Evolutionary conservation across 1,139 yeast genomes (phyloP).

Genomic region (Protomyces inouyei): DNA sequence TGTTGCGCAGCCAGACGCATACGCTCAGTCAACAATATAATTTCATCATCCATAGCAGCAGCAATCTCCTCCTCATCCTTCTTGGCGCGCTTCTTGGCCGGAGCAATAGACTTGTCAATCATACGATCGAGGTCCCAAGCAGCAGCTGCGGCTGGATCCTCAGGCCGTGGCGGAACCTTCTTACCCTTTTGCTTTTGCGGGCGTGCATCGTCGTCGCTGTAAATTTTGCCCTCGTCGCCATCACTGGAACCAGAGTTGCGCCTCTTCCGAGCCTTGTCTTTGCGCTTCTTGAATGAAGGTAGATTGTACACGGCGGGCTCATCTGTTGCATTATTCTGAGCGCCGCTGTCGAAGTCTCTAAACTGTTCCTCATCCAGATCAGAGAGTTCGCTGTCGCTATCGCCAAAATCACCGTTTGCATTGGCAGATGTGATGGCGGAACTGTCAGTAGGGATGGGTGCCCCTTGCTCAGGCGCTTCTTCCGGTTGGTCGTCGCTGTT

Average conservation of each 20-base stretch:
- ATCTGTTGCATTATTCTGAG: conserved; percentile 32
- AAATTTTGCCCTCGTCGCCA: conserved; percentile 34
- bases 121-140: conserved; percentile 76
- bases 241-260: conserved; percentile 34
- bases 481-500: neutral
- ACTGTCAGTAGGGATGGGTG: neutral
- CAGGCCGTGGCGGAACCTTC: conserved; percentile 19
- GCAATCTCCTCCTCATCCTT: conserved; percentile 88
- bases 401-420: conserved; percentile 29
- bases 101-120: conserved; percentile 70
- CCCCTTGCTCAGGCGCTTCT: neutral
- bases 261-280: conserved; percentile 32
- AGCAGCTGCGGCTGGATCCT: conserved; percentile 33
- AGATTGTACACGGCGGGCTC: conserved; percentile 43
- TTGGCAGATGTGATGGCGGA: conserved; percentile 17
- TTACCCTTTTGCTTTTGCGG: conserved; percentile 29
- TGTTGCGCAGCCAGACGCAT: conserved; percentile 91
- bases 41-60: conserved; percentile 88
- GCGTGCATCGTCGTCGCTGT: conserved; percentile 35
- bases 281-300: conserved; percentile 40
- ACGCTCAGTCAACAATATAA: conserved; percentile 71
- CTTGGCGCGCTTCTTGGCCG: conserved; percentile 46
- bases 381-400: conserved; percentile 37
- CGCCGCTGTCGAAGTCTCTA: conserved; percentile 37
- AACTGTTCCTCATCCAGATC: conserved; percentile 43